Percentiles rank a stretch among this genome's conserved stretches.
These are phyloP conservation scores for Blechomonas ayalai DNA, from an alignment of 208 protist genomes.

Conservation along the genomic window DNA sequence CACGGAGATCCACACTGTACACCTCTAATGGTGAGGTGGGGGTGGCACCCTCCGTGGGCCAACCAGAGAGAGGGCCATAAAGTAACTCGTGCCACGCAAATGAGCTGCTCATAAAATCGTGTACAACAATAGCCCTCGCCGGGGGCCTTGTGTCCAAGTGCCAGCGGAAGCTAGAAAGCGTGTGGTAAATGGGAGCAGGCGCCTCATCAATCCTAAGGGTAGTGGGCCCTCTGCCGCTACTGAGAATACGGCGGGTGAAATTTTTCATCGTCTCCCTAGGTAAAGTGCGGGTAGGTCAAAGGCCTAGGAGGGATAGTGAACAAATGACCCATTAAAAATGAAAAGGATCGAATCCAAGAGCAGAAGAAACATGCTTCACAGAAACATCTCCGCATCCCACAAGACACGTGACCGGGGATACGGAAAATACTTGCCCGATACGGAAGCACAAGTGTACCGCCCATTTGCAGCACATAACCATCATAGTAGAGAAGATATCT, in stretches of 20 bases:
- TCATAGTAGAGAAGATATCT: too few relatives aligned
- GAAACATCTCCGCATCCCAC: neutral
- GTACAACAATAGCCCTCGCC: slow-evolving; percentile 55
- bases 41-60: slow-evolving; percentile 33
- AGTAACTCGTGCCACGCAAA: slow-evolving; percentile 53
- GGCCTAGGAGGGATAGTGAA: too few relatives aligned
- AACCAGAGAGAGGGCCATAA: slow-evolving; percentile 25
- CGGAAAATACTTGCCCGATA: too few relatives aligned
- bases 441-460: too few relatives aligned
- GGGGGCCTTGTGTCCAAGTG: slow-evolving; percentile 67
- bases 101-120: slow-evolving; percentile 65
- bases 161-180: slow-evolving; percentile 66
- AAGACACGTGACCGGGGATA: too few relatives aligned
- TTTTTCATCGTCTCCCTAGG: slow-evolving; percentile 4
- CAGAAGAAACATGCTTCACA: neutral
- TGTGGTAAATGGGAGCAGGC: slow-evolving; percentile 30
- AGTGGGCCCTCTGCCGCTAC: neutral
- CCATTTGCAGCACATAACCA: too few relatives aligned
- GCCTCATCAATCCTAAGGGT: slow-evolving; percentile 10
- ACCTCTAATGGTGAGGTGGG: slow-evolving; percentile 63
- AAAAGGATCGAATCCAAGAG: neutral
- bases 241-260: slow-evolving; percentile 10
- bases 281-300: too few relatives aligned
- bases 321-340: neutral
- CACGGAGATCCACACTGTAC: slow-evolving; percentile 70